Base-by-base conservation (phyloP, 2,329 filamentous ascomycete genomes). In the Fusarium liriodendri region DNA sequence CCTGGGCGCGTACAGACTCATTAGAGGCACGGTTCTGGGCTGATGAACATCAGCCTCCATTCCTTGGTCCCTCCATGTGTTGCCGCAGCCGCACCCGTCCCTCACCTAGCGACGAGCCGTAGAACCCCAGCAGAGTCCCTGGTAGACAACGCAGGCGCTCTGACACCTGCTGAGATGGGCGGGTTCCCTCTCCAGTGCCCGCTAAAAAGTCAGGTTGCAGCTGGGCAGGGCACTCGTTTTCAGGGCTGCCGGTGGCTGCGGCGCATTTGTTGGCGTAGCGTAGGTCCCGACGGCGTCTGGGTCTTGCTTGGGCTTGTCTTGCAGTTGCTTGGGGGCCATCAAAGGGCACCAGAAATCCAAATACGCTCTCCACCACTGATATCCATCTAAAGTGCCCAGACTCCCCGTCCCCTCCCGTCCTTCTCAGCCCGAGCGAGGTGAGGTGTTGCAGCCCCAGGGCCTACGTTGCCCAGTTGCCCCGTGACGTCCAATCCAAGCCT, bases 31-130 rank as follows among this genome's bases (percentile, higher is more conserved):
- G 57, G 61, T 66, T 66, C 68, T 64, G 64, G 71, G 54, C 62
- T 54, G 64, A 59, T 69, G 68, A 67, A 62, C 62, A 66, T 69
- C 65, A 70, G 71, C 65, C 68, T 61, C 68, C 72, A 72, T 74
- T 61, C 66, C 61, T 32, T 33, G 16, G 42, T 33, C 45, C 25
- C 47, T 32, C 22, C 22, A 22, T 22, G 22, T 74, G 52, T 40
- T 61, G 60, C 59, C 55, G 52, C 25, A 59, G 38, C 13, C 55
- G 52, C 22, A 50, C 20, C 13, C 37, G 58, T 60, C 37, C 38
- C 59, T 64, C 62, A 64, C 60, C 55, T 50, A 61, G 60, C 55
- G 60, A 63, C 55, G 40, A 62, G 58, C 40, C 50, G 37, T 32
- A 67, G 22, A 52, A 67, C 57, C 67, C 71, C 64, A 64, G 71